Base-by-base conservation (phyloP, 805 yeast species). In the Soucietia sequanensis region DNA sequence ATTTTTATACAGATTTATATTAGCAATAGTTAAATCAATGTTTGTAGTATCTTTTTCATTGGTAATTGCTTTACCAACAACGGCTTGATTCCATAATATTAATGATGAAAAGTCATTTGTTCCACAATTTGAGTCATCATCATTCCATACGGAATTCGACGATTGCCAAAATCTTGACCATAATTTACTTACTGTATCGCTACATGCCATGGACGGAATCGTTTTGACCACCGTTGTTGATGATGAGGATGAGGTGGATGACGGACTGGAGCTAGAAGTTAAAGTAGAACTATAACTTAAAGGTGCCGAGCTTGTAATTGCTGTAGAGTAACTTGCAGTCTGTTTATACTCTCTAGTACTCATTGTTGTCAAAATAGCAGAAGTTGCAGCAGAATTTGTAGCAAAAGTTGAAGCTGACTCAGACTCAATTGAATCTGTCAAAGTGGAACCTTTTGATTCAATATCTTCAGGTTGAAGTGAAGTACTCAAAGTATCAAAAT, bases 1-100 rank as follows among this genome's bases (percentile, higher is more conserved):
- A 37, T 50, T 55, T 28, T 47, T 40, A 37, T 55, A 54, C 13
- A 44, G 26, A 6, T 27, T 16, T 14, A 58, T 31, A 15, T 47
- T 42, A 4, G 37, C 22, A 4, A 50, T 29, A 6, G 47, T 39
- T 13, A 21, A 21, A 8, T 34, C 20, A 19, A 53, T 47, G 6
- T 39, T 38, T 11, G 32, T 33, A 9, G 13, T 16, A 36, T 50
- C 34, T n/a, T 43, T 41, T 5, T 42, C 27, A 26, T 46, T 35
- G 3, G 44, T 41, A 7, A 47, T 42, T 2, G 54, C 51, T 30
- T 44, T 45, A 4, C 58, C 53, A 14, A 44, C 44, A 15, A 56
- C 58, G 4, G 64, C 62, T 28, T 50, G 47, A 13, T 49, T 47
- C 64, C 62, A 58, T 1, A 56, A 48, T 3, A 50, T 53, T 1